Evolutionary conservation across 352 stramenopile genomes (phyloP), one percentile per base, ranked within the genome.

Genomic region (Globisporangium yorkense): DNA sequence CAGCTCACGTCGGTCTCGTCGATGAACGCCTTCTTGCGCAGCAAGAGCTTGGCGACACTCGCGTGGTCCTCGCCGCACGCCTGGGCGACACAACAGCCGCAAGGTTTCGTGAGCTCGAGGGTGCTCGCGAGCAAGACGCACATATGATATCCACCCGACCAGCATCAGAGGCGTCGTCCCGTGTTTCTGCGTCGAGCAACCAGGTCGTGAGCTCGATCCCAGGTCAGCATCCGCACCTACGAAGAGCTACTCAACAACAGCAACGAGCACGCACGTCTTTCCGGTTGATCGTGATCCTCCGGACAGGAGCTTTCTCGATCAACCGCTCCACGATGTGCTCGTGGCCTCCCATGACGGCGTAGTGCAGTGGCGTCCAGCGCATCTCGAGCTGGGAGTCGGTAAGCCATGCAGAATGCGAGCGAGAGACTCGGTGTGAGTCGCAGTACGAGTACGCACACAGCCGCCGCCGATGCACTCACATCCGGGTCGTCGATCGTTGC

Each of bases 111-210:
- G 27, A 24, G 16, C 31, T 24, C 48, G n/a, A 35, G 29, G 5
- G n/a, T 44, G 33, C 6, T 6, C 37, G 33, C 24, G 24, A 27
- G 24, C 24, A 27, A 27, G 33, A 43, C 12, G 37, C 37, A 2
- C 37, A 15, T 15, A 40, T 41, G 9, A 4, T 5, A 15, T 43
- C 13, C 12, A 18, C 18, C 37, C 37, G 24, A 88, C 82, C 50
- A 92, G 63, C 83, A 92, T 90, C 20, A 90, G 65, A 2, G 83
- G 83, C 5, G 83, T 92, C 58, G 74, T 89, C 21, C 83, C 83
- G 48, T 77, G 65, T 71, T 90, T 92, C 79, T 89, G 46, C 15
- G 24, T 39, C 10, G 1, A 49, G 24, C 46, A 7, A 35, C 6
- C 21, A 39, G 13, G 43, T 48, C 43, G 43, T 48, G 46, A 51